phyloP scores from a whole-genome alignment of 768 basidiomycete genomes.

The Sutorius australiensis region DNA sequence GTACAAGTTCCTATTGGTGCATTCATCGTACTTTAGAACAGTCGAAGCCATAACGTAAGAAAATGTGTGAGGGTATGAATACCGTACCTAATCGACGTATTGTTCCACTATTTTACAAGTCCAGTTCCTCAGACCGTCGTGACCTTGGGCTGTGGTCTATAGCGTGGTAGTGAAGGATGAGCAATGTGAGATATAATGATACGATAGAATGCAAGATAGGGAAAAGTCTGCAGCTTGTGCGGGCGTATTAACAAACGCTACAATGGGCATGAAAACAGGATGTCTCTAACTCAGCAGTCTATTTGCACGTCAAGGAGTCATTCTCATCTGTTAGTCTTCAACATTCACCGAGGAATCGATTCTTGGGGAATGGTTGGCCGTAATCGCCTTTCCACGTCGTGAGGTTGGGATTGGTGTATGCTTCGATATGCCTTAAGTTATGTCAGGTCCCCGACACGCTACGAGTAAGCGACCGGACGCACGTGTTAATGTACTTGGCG shows the following conservation, averaged over 20 bases:
- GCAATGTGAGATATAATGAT: background rate
- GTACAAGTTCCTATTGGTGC: background rate
- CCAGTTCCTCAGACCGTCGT: background rate
- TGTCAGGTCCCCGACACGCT: background rate
- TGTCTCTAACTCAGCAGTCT: background rate
- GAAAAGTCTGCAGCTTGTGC: background rate
- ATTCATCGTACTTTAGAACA: background rate
- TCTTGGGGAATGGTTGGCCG: conserved; percentile 48
- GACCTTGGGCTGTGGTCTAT: background rate
- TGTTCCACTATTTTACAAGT: background rate
- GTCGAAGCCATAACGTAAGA: background rate
- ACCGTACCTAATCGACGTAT: background rate
- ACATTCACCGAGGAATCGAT: conserved; percentile 42
- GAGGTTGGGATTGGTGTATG: conserved; percentile 61
- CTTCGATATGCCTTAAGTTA: conserved; percentile 50
- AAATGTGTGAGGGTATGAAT: background rate
- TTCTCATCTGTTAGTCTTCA: conserved; percentile 14
- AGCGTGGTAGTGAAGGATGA: background rate
- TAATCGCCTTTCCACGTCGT: conserved; percentile 45
- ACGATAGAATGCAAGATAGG: background rate
- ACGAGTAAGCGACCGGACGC: conserved; percentile 17
- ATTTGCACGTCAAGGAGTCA: background rate
- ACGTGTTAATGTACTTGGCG: conserved; percentile 64
- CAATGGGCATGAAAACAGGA: background rate
- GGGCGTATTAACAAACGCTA: background rate